These are phyloP conservation scores for Aspergillus calidoustus DNA, from an alignment of 2,329 filamentous ascomycete genomes.

Conservation along the genomic window DNA sequence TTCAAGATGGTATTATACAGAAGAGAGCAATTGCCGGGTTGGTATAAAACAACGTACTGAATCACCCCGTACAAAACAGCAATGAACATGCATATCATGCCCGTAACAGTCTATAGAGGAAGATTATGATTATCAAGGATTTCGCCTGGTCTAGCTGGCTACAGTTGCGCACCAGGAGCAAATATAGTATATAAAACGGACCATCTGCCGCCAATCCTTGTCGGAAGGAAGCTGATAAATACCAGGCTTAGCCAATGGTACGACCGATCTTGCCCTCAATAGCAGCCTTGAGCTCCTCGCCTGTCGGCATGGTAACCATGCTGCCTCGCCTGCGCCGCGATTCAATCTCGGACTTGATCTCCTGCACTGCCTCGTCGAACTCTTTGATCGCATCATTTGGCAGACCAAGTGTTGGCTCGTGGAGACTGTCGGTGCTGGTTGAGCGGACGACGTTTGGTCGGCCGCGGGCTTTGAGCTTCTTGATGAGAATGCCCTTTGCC, in stretches of 20 bases:
- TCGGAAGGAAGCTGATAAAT: too few species aligned
- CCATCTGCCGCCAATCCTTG: background rate
- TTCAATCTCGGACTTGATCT: constrained; percentile 75
- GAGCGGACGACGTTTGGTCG: constrained; percentile 48
- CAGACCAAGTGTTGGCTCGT: constrained; percentile 74
- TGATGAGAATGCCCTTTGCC: constrained; percentile 65
- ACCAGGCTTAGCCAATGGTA: constrained; percentile 39
- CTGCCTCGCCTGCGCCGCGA: constrained; percentile 56
- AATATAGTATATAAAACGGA: background rate
- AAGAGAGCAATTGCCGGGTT: too few species aligned
- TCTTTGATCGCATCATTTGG: constrained; percentile 76
- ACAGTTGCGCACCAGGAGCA: background rate
- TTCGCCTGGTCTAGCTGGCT: background rate
- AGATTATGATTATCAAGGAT: background rate
- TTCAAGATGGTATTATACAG: too few species aligned
- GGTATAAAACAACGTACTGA: too few species aligned
- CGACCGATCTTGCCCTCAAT: constrained; percentile 57
- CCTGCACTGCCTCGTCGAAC: constrained; percentile 75
- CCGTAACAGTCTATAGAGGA: background rate
- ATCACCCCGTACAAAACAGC: too few species aligned
- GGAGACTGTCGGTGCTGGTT: constrained; percentile 62
- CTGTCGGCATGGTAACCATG: constrained; percentile 49
- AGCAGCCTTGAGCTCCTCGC: constrained; percentile 57
- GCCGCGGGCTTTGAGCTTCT: constrained; percentile 63
- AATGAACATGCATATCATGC: too few species aligned